Evolutionary conservation across 1,284 basidiomycete genomes (phyloP).

Genomic region (Leccinum subrobustum): DNA sequence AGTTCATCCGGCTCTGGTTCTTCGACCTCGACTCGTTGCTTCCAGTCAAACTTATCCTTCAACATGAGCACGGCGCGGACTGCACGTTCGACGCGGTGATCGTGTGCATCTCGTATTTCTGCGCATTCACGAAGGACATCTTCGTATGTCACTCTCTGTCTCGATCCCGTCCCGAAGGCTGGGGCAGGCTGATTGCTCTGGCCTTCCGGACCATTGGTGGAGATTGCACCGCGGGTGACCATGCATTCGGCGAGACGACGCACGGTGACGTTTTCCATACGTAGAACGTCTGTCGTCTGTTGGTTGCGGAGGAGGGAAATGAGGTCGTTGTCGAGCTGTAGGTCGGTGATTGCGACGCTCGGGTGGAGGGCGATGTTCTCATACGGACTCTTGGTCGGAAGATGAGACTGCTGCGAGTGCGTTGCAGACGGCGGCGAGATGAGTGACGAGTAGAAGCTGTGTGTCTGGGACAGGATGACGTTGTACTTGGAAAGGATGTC

Average conservation of each 20-base stretch:
- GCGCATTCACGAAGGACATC: conserved; percentile 66
- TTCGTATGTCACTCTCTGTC: conserved; percentile 26
- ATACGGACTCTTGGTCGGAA: conserved; percentile 42
- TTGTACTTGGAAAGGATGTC: conserved; percentile 82
- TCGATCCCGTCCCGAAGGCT: conserved; percentile 11
- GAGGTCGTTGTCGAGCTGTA: conserved; percentile 67
- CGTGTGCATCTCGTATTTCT: conserved; percentile 64
- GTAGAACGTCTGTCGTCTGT: conserved; percentile 71
- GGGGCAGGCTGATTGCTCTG: conserved; percentile 13
- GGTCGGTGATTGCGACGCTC: conserved; percentile 51
- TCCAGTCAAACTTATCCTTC: conserved; percentile 76
- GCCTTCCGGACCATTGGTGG: conserved; percentile 40
- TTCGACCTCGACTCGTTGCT: conserved; percentile 67
- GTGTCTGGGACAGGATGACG: conserved; percentile 74
- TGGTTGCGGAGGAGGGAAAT: conserved; percentile 71
- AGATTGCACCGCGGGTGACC: conserved; percentile 57
- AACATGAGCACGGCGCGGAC: conserved; percentile 70
- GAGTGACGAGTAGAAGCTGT: conserved; percentile 64
- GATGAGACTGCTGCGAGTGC: conserved; percentile 18
- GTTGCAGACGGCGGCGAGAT: conserved; percentile 38
- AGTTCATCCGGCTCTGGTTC: conserved; percentile 74
- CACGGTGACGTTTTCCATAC: conserved; percentile 66
- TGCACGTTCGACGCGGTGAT: conserved; percentile 68
- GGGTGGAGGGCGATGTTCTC: conserved; percentile 70
- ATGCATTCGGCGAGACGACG: conserved; percentile 65